phyloP scores from a whole-genome alignment of 1,284 basidiomycete species.

The Melampsora occidentalis region DNA sequence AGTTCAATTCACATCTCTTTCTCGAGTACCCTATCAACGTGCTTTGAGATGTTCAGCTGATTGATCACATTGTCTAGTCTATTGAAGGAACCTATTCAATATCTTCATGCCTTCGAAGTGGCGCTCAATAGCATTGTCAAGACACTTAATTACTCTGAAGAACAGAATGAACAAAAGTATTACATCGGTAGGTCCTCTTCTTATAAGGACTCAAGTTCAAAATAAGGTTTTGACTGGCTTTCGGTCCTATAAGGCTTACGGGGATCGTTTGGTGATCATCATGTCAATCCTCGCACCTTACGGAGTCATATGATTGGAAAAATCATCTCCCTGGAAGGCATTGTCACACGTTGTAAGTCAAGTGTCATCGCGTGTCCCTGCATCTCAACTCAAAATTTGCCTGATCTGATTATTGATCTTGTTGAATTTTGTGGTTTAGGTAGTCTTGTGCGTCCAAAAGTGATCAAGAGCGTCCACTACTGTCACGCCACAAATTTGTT shows the following conservation, averaged over 20 bases:
- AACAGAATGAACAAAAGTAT: slow-evolving; percentile 54
- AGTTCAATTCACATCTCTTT: slow-evolving; percentile 44
- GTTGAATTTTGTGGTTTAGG: slow-evolving; percentile 51
- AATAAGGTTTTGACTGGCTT: neutral
- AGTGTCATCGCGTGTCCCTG: neutral
- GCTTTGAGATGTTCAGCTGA: neutral
- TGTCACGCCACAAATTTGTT: slow-evolving; percentile 81
- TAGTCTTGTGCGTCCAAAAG: slow-evolving; percentile 96
- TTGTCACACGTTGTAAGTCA: slow-evolving; percentile 79
- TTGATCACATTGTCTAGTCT: slow-evolving; percentile 59
- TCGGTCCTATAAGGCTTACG: slow-evolving; percentile 75
- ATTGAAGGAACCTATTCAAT: slow-evolving; percentile 82
- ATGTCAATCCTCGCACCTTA: slow-evolving; percentile 91
- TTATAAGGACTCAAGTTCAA: neutral
- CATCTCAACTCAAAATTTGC: neutral
- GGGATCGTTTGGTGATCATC: slow-evolving; percentile 98
- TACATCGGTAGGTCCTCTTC: slow-evolving; percentile 26
- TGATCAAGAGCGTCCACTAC: slow-evolving; percentile 94
- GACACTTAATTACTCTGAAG: slow-evolving; percentile 57
- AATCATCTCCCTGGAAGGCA: slow-evolving; percentile 96
- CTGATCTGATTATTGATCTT: neutral
- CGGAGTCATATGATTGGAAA: slow-evolving; percentile 83
- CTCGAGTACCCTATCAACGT: neutral
- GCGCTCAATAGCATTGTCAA: slow-evolving; percentile 75
- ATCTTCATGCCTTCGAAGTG: slow-evolving; percentile 84